These are phyloP conservation scores for Colletotrichum noveboracense DNA, from an alignment of 2,329 filamentous ascomycete genomes.

Conservation along the genomic window DNA sequence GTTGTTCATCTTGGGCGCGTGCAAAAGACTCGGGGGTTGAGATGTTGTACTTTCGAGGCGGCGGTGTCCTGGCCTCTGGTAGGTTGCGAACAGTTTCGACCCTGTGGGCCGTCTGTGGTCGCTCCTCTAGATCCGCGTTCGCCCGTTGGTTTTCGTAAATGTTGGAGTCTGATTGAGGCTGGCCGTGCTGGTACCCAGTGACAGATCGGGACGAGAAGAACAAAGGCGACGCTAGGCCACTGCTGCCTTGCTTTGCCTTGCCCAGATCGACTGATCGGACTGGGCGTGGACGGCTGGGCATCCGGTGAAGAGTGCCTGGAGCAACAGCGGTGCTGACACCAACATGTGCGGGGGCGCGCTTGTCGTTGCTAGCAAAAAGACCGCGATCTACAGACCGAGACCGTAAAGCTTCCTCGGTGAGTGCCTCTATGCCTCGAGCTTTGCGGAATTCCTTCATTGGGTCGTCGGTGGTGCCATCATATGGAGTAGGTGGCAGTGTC, in stretches of 20 bases:
- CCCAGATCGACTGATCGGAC: slow-evolving; percentile 49
- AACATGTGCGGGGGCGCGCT: slow-evolving; percentile 68
- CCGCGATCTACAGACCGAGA: slow-evolving; percentile 69
- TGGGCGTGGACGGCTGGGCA: slow-evolving; percentile 41
- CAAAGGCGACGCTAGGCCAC: slow-evolving; percentile 38
- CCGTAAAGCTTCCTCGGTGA: slow-evolving; percentile 54
- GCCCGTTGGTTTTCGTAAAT: slow-evolving; percentile 42
- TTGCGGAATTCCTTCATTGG: slow-evolving; percentile 50
- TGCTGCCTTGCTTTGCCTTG: slow-evolving; percentile 30
- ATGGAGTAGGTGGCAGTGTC: slow-evolving; percentile 39
- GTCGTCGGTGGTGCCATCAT: slow-evolving; percentile 38
- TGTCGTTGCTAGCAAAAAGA: slow-evolving; percentile 63
- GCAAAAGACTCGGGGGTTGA: slow-evolving; percentile 45
- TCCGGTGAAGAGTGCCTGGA: slow-evolving; percentile 61
- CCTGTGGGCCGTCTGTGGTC: slow-evolving; percentile 54
- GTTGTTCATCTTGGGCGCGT: slow-evolving; percentile 37
- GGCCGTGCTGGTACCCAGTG: slow-evolving; percentile 46
- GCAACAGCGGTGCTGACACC: slow-evolving; percentile 67
- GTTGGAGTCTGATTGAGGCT: slow-evolving; percentile 50
- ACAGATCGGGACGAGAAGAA: slow-evolving; percentile 43
- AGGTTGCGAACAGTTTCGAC: slow-evolving; percentile 34
- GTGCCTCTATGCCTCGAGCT: slow-evolving; percentile 41
- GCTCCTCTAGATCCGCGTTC: slow-evolving; percentile 42
- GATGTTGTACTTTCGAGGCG: slow-evolving; percentile 38
- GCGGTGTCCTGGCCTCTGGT: slow-evolving; percentile 40